A percentile compares a stretch with the other conserved stretches of the same genome.
These are phyloP conservation scores for Monosporascus sp. DNA, from an alignment of 2,329 filamentous ascomycete genomes.

Conservation along the genomic window DNA sequence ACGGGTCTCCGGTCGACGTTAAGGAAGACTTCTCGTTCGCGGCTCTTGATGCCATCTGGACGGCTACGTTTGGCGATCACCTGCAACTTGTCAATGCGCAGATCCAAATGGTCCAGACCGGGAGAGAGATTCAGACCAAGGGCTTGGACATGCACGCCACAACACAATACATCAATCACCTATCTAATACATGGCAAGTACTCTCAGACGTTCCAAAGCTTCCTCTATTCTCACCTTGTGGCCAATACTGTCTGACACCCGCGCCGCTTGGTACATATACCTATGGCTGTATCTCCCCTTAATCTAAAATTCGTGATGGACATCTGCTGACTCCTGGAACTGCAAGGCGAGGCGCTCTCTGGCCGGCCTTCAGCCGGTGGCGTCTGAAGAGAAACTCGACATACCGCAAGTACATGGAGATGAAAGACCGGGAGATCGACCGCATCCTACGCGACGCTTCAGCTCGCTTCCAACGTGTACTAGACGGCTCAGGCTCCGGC, in stretches of 20 bases:
- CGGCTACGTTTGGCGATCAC: constrained; percentile 6
- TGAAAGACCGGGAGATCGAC: constrained; percentile 14
- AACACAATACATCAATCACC: constrained; percentile 7
- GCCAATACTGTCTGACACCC: no score
- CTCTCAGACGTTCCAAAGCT: no score
- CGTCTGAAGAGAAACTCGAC: constrained; percentile 3
- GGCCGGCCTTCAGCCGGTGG: constrained; percentile 7
- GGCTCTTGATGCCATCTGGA: constrained; percentile 14
- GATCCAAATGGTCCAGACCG: constrained; percentile 4
- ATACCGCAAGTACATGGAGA: constrained; percentile 13
- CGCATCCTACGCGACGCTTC: constrained; percentile 16
- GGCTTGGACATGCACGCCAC: constrained; percentile 9
- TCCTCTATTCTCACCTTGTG: no score
- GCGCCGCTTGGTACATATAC: no score
- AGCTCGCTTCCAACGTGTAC: constrained; percentile 12
- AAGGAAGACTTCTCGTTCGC: constrained; percentile 9
- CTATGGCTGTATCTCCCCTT: no score
- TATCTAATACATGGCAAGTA: constrained; percentile 2
- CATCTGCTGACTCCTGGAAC: not conserved
- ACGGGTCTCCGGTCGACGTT: constrained; percentile 2
- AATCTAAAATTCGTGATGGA: no score
- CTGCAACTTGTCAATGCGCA: constrained; percentile 7
- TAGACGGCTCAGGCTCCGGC: constrained; percentile 11
- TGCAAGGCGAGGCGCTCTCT: not conserved
- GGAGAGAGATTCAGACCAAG: constrained; percentile 1